These are phyloP conservation scores for Thraustochytrium sp. DNA, from an alignment of 352 stramenopile species.

Conservation along the genomic window DNA sequence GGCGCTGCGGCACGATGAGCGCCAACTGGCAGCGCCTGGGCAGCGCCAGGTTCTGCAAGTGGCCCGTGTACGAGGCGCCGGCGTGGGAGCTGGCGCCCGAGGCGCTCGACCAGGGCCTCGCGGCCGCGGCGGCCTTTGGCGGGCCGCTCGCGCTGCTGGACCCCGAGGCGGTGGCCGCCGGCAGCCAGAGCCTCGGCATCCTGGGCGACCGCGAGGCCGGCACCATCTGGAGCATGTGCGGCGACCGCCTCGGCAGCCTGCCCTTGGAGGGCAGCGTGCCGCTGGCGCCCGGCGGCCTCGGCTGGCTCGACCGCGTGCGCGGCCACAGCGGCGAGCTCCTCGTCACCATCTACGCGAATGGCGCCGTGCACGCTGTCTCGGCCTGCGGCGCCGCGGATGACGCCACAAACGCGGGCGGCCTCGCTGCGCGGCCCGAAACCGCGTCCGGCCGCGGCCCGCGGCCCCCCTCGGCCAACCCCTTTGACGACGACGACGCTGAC, in stretches of 20 bases:
- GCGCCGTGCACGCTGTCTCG: background rate
- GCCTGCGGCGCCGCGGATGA: background rate
- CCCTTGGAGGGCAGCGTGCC: background rate
- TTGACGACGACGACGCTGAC: too few relatives aligned
- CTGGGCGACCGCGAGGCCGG: background rate
- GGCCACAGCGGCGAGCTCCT: background rate
- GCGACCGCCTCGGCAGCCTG: background rate
- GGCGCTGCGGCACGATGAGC: background rate
- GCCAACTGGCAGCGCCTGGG: background rate
- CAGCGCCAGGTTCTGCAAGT: background rate
- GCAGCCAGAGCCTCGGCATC: background rate
- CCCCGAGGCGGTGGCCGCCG: background rate
- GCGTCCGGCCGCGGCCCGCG: too few relatives aligned
- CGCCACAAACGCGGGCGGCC: background rate
- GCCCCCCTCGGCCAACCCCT: too few relatives aligned
- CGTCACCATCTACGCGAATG: background rate
- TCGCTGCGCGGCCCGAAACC: background rate
- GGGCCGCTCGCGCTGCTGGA: too few relatives aligned
- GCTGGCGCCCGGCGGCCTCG: background rate
- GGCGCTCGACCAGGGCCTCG: background rate
- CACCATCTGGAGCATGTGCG: background rate
- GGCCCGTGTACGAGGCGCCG: background rate
- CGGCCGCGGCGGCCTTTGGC: too few relatives aligned
- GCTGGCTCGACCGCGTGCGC: background rate
- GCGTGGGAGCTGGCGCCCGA: background rate